These are phyloP conservation scores for Candida pseudoviswanathii DNA, from an alignment of 1,139 yeast genomes.

Conservation along the genomic window DNA sequence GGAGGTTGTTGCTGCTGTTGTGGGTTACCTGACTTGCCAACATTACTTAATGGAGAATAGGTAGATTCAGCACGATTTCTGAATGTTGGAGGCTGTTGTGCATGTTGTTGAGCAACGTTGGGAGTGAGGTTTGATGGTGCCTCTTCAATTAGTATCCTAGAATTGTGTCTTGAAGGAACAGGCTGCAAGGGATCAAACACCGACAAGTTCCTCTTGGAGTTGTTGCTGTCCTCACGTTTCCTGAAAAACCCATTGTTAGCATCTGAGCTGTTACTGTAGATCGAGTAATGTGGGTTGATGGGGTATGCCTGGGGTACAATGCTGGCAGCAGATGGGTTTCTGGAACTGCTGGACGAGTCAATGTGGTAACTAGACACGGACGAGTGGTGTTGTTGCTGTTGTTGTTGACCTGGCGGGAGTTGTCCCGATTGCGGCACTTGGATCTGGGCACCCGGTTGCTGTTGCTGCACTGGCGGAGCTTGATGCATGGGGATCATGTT, in stretches of 20 bases:
- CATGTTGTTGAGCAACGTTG: slow-evolving; percentile 14
- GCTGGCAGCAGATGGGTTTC: slow-evolving; percentile 22
- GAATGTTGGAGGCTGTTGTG: slow-evolving; percentile 9
- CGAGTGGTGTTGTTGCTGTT: slow-evolving; percentile 9
- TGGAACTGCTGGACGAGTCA: slow-evolving; percentile 12
- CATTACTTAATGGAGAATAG: slow-evolving; percentile 18
- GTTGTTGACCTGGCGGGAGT: no score
- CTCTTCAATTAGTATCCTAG: slow-evolving; percentile 15
- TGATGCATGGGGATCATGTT: slow-evolving; percentile 9
- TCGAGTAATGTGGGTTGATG: slow-evolving; percentile 38
- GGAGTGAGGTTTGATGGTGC: slow-evolving; percentile 1
- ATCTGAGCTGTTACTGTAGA: slow-evolving; percentile 17
- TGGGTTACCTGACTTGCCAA: slow-evolving; percentile 8
- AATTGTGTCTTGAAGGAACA: slow-evolving; percentile 21
- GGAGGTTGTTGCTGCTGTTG: slow-evolving; percentile 3
- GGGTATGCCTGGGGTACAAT: slow-evolving; percentile 41
- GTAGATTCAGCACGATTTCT: slow-evolving; percentile 13
- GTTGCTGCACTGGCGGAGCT: slow-evolving; percentile 1
- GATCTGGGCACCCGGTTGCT: no score
- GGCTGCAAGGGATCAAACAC: slow-evolving; percentile 41
- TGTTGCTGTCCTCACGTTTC: slow-evolving; percentile 7
- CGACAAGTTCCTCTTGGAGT: slow-evolving; percentile 24
- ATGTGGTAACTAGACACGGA: slow-evolving; percentile 10
- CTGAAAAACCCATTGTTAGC: slow-evolving; percentile 12
- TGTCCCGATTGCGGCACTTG: no score